Conservation (phyloP, 306 rosid species). For the Cucurbita pepo region DNA sequence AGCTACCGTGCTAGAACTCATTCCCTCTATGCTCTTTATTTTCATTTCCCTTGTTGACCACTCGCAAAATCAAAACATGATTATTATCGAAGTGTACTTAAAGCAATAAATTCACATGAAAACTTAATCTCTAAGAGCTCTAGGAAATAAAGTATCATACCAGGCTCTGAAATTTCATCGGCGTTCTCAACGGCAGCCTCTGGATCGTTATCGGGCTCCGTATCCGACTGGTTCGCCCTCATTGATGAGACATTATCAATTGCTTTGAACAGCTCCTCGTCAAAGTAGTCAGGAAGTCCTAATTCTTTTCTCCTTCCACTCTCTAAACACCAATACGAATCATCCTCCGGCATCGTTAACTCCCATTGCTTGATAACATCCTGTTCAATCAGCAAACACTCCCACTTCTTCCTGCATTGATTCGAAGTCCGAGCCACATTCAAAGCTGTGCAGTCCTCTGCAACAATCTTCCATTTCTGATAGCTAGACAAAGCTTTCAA, state of each 20-base stretch:
- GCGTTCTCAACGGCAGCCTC: slow-evolving; percentile 23
- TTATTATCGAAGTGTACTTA: not conserved
- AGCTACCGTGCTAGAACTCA: not conserved
- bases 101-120: not conserved
- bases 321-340: slow-evolving; percentile 17
- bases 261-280: slow-evolving; percentile 34
- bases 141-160: slow-evolving; percentile 17
- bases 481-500: slow-evolving; percentile 23
- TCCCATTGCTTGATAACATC: slow-evolving; percentile 4
- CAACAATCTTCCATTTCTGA: slow-evolving; percentile 44
- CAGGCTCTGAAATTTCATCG: slow-evolving; percentile 33
- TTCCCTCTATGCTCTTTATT: not conserved
- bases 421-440: slow-evolving; percentile 33
- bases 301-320: slow-evolving; percentile 14
- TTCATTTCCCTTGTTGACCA: not conserved
- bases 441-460: slow-evolving; percentile 39
- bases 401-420: slow-evolving; percentile 72
- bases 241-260: slow-evolving; percentile 21
- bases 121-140: not conserved
- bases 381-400: slow-evolving; percentile 17
- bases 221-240: slow-evolving; percentile 25
- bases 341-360: not conserved
- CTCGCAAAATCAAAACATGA: not conserved
- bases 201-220: slow-evolving; percentile 36
- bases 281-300: slow-evolving; percentile 38